phyloP scores from a whole-genome alignment of 495 filamentous ascomycete genomes.

The Penicillium malachiteum region DNA sequence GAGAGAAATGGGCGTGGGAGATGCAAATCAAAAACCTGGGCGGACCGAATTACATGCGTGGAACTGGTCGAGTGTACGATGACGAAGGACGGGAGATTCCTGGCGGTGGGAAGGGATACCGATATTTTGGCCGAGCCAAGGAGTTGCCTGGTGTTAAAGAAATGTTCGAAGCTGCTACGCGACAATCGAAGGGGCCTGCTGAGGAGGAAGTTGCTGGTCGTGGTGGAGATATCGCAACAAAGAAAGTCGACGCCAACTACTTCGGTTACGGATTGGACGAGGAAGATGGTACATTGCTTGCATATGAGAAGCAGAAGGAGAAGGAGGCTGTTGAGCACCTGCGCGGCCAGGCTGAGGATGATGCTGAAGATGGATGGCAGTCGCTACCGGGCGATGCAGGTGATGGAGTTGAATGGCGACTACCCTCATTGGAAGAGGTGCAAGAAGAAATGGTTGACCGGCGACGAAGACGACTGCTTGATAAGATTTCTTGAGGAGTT shows the following conservation, averaged over 20 bases:
- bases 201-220: constrained; percentile 57
- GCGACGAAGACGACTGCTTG: constrained; percentile 75
- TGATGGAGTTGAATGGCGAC: constrained; percentile 78
- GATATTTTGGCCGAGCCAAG: constrained; percentile 87
- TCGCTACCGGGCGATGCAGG: constrained; percentile 82
- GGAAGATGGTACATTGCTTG: constrained; percentile 81
- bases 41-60: constrained; percentile 98
- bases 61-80: constrained; percentile 78
- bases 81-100: constrained; percentile 89
- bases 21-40: constrained; percentile 91
- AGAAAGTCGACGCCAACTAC: constrained; percentile 88
- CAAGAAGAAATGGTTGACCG: constrained; percentile 89
- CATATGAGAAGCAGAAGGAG: constrained; percentile 82
- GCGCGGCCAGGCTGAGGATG: constrained; percentile 44
- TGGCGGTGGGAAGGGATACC: constrained; percentile 85
- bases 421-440: constrained; percentile 86
- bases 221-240: constrained; percentile 67
- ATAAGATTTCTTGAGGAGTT: constrained; percentile 64
- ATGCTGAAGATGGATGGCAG: constrained; percentile 67
- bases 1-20: constrained; percentile 98
- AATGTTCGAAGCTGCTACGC: constrained; percentile 78
- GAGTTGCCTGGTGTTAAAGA: constrained; percentile 96
- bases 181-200: constrained; percentile 54
- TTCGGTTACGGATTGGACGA: constrained; percentile 95
- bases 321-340: constrained; percentile 71